A percentile compares a stretch with the other conserved stretches of the same genome.
These are phyloP conservation scores for Cladobotryum protrusum DNA, from an alignment of 2,329 filamentous ascomycete genomes.

Conservation along the genomic window DNA sequence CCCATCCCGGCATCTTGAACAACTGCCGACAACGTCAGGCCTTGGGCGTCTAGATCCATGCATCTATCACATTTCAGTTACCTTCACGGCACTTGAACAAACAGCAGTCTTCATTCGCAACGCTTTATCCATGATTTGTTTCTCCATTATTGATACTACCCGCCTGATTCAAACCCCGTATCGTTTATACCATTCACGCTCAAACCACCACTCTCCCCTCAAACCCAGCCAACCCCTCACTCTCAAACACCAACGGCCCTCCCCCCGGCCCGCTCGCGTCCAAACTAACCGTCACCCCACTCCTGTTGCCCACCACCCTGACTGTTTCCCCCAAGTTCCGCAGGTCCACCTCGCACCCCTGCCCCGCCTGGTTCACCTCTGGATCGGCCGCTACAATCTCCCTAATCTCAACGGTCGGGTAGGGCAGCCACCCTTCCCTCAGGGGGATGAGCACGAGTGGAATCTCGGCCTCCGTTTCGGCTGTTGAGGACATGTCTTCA, in stretches of 20 bases:
- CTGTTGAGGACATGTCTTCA: conserved; percentile 37
- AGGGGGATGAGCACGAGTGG: conserved; percentile 74
- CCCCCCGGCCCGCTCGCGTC: conserved; percentile 61
- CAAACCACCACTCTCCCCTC: conserved; percentile 33
- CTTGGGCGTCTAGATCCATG: no score
- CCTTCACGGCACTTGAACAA: no score
- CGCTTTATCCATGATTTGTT: no score
- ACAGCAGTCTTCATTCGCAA: no score
- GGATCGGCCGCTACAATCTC: conserved; percentile 39
- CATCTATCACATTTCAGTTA: no score
- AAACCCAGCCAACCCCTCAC: conserved; percentile 34
- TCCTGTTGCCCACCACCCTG: conserved; percentile 64
- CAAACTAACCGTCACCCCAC: conserved; percentile 65
- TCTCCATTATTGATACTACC: no score
- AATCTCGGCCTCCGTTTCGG: conserved; percentile 52
- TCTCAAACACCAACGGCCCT: conserved; percentile 61
- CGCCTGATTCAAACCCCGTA: no score
- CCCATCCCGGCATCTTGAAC: no score
- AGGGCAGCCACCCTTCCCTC: conserved; percentile 67
- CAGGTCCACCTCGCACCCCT: conserved; percentile 69
- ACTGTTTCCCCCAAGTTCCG: conserved; percentile 72
- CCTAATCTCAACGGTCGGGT: conserved; percentile 73
- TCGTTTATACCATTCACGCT: background rate
- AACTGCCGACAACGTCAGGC: no score
- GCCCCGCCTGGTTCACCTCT: conserved; percentile 14